Evolutionary conservation across 371 early-diverging fungal species (phyloP).

Genomic region (Mortierella sp.): DNA sequence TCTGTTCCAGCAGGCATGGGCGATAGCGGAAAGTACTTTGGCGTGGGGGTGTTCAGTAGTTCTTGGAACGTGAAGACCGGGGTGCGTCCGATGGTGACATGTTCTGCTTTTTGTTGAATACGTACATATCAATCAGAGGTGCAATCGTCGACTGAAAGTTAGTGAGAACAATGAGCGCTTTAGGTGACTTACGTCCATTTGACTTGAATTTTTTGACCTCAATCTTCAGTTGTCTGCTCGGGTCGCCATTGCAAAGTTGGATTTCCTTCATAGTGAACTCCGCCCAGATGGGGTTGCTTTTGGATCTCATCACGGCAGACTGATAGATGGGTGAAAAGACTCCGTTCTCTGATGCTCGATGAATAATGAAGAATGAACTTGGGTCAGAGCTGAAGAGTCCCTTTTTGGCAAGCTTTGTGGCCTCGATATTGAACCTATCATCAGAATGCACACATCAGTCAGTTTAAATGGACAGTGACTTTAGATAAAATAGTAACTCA

Average conservation of each 20-base stretch:
- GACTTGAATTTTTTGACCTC: slow-evolving; percentile 51
- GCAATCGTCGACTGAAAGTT: not conserved
- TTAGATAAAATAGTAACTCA: too few relatives aligned
- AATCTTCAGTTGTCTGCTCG: slow-evolving; percentile 40
- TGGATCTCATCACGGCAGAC: slow-evolving; percentile 36
- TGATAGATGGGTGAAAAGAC: slow-evolving; percentile 52
- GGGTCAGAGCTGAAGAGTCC: slow-evolving; percentile 51
- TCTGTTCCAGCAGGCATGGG: slow-evolving; percentile 42
- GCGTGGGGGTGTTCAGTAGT: slow-evolving; percentile 23
- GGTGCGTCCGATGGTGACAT: slow-evolving; percentile 37
- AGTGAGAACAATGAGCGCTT: not conserved
- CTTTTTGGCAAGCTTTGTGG: slow-evolving; percentile 43
- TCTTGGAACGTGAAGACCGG: slow-evolving; percentile 40
- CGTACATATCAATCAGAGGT: not conserved
- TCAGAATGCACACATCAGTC: too few relatives aligned
- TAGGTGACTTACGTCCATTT: slow-evolving; percentile 43
- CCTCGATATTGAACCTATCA: slow-evolving; percentile 38
- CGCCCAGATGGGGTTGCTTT: slow-evolving; percentile 32
- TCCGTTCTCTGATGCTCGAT: slow-evolving; percentile 48
- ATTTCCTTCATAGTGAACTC: slow-evolving; percentile 49
- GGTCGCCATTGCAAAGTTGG: slow-evolving; percentile 55
- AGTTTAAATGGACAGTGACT: too few relatives aligned
- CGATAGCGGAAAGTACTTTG: slow-evolving; percentile 33
- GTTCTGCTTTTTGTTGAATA: slow-evolving; percentile 27
- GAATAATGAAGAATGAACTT: slow-evolving; percentile 43